Percentiles rank a stretch among this genome's conserved stretches.
phyloP scores from a whole-genome alignment of 2,329 filamentous ascomycete species.

The Claviceps africana region DNA sequence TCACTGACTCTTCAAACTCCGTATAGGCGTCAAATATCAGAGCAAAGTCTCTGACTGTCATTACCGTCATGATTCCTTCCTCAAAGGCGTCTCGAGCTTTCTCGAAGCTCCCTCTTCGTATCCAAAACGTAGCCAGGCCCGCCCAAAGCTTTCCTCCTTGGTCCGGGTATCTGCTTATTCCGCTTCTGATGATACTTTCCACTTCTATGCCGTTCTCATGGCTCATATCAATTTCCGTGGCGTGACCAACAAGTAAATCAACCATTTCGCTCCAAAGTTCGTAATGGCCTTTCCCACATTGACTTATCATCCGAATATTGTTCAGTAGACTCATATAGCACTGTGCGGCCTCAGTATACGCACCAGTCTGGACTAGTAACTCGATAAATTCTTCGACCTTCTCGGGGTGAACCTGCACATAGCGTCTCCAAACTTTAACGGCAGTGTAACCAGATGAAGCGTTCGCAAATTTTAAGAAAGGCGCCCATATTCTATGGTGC shows the following conservation, averaged over 20 bases:
- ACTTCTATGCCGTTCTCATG: slow-evolving; percentile 77
- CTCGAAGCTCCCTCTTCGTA: slow-evolving; percentile 83
- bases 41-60: slow-evolving; percentile 96
- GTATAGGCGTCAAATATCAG: slow-evolving; percentile 92
- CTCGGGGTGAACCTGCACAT: slow-evolving; percentile 95
- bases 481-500: slow-evolving; percentile 86
- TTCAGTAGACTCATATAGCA: slow-evolving; percentile 87
- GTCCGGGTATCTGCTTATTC: slow-evolving; percentile 79
- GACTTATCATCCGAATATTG: slow-evolving; percentile 80
- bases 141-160: slow-evolving; percentile 93
- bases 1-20: slow-evolving; percentile 94
- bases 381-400: slow-evolving; percentile 93
- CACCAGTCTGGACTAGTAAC: slow-evolving; percentile 62
- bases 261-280: slow-evolving; percentile 98
- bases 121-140: slow-evolving; percentile 92
- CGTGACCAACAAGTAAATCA: slow-evolving; percentile 81
- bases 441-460: slow-evolving; percentile 83
- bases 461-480: slow-evolving; percentile 83
- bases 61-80: slow-evolving; percentile 91
- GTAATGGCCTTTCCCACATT: slow-evolving; percentile 86
- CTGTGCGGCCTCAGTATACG: slow-evolving; percentile 83
- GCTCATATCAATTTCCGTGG: slow-evolving; percentile 68
- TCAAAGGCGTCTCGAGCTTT: slow-evolving; percentile 86
- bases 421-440: slow-evolving; percentile 84
- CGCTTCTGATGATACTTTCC: slow-evolving; percentile 82